Base-by-base conservation (phyloP, 1,284 basidiomycete species). In the Paramarasmius palmivorus region DNA sequence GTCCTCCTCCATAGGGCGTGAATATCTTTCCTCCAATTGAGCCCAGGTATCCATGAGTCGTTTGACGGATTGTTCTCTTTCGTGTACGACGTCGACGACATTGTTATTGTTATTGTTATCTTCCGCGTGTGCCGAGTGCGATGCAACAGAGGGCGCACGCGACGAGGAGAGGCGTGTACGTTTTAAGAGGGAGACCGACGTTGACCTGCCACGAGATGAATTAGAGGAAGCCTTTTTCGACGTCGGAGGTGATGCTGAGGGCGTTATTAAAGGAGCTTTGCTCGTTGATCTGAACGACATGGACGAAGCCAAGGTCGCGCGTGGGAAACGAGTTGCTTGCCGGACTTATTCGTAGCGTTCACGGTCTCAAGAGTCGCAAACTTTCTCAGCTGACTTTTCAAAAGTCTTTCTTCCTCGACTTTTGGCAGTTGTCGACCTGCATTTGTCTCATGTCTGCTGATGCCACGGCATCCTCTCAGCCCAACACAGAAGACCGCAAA, bases 1-100 rank as follows among this genome's bases (percentile, higher is more conserved):
- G 66, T 91, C 88, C 61, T 90, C 83, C 58, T 89, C 86, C 25
- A 90, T 69, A 37, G 76, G 74, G 48, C 80, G 76, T 35, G 78
- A 76, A 64, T 90, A 88, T 39, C 84, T 79, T 41, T 84, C 81
- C 2, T 78, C 86, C 10, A 91, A 77, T 38, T 79, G 74, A 17
- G 79, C 73, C 88, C 89, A 90, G 17, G 80, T 70, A 59, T 81
- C 76, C 29, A 82, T 68, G 35, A 91, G 72, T 4, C 83, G 81
- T 59, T 73, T 68, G 4, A 76, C 73, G 2, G 84, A 84, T 4
- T 77, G 82, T 49, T 79, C 73, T 42, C 84, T 47, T 48, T 39
- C 41, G 8, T 34, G 44, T 1, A 25, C 20, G 20, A 55, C 35
- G 37, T 52, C 50, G 5, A 29, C 44, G 10, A 46, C 29, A 46